Percentiles rank a stretch among this genome's conserved stretches.
Evolutionary conservation across 2,329 filamentous ascomycete genomes (phyloP).

Genomic region (Epicoccum sorghinum): DNA sequence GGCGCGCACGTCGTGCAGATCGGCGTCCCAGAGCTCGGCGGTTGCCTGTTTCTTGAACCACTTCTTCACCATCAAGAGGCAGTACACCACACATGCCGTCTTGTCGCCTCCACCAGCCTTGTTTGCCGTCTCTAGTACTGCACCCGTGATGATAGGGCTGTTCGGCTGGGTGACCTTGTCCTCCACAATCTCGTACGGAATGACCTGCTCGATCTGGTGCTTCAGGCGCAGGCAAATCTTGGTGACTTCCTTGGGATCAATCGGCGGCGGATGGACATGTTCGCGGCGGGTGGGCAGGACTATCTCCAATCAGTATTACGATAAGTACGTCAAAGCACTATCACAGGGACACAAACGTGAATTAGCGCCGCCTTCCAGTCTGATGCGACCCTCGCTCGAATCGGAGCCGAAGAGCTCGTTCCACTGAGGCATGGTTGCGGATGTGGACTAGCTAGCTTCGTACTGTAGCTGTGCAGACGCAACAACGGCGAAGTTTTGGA

Average conservation of each 20-base stretch:
- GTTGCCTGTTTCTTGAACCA: constrained; percentile 82
- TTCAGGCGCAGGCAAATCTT: constrained; percentile 88
- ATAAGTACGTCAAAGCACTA: not conserved
- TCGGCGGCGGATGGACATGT: constrained; percentile 66
- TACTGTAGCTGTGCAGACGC: not conserved
- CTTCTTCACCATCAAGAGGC: constrained; percentile 73
- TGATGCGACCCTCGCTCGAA: constrained; percentile 47
- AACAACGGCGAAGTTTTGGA: not conserved
- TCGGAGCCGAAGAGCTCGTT: constrained; percentile 44
- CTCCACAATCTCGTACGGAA: constrained; percentile 88
- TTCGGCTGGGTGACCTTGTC: constrained; percentile 77
- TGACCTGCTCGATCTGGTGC: constrained; percentile 85
- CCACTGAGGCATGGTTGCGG: constrained; percentile 48
- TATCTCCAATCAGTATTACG: constrained; percentile 37
- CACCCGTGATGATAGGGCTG: constrained; percentile 80
- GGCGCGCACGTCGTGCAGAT: constrained; percentile 79
- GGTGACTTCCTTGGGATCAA: constrained; percentile 81
- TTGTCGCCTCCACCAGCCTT: constrained; percentile 79
- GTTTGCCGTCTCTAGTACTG: constrained; percentile 79
- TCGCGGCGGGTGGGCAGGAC: constrained; percentile 71
- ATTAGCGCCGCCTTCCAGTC: constrained; percentile 51
- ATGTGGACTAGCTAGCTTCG: constrained; percentile 1
- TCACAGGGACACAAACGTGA: constrained; percentile 36
- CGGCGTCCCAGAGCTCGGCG: constrained; percentile 89
- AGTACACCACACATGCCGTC: constrained; percentile 80